Evolutionary conservation across 2,329 filamentous ascomycete species (phyloP).

Genomic region (Volutella citrinella): DNA sequence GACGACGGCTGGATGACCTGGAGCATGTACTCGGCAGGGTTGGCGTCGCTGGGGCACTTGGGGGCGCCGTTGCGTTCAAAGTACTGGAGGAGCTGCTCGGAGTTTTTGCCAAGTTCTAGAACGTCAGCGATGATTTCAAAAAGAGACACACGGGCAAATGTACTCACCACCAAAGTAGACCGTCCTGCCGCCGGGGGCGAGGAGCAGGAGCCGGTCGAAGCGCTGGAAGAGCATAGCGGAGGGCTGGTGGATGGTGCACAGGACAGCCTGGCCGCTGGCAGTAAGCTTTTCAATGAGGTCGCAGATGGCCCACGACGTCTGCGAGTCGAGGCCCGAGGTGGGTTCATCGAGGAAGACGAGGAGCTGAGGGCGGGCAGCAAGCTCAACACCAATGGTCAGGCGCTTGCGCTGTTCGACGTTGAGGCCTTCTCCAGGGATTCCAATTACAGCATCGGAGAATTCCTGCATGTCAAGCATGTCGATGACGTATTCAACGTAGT

Average conservation of each 20-base stretch:
- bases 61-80: constrained; percentile 59
- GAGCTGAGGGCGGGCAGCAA: constrained; percentile 69
- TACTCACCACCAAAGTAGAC: constrained; percentile 58
- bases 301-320: constrained; percentile 73
- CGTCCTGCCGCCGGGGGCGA: constrained; percentile 54
- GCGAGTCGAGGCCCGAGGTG: constrained; percentile 71
- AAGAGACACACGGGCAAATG: too few species aligned
- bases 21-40: constrained; percentile 67
- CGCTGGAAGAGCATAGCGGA: constrained; percentile 42
- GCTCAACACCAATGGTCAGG: constrained; percentile 72
- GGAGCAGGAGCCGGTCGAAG: constrained; percentile 53
- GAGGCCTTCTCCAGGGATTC: constrained; percentile 48
- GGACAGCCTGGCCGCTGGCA: constrained; percentile 40
- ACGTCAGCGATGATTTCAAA: background rate
- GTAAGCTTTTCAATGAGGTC: constrained; percentile 66
- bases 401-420: constrained; percentile 49
- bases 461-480: constrained; percentile 46
- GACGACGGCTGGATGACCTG: constrained; percentile 35
- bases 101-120: background rate
- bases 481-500: constrained; percentile 29
- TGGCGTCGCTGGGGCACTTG: constrained; percentile 49
- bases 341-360: constrained; percentile 76
- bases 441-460: constrained; percentile 63
- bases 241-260: constrained; percentile 48
- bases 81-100: constrained; percentile 38